Conservation (phyloP, 108 stramenopile genomes). For the Skeletonema potamos region DNA sequence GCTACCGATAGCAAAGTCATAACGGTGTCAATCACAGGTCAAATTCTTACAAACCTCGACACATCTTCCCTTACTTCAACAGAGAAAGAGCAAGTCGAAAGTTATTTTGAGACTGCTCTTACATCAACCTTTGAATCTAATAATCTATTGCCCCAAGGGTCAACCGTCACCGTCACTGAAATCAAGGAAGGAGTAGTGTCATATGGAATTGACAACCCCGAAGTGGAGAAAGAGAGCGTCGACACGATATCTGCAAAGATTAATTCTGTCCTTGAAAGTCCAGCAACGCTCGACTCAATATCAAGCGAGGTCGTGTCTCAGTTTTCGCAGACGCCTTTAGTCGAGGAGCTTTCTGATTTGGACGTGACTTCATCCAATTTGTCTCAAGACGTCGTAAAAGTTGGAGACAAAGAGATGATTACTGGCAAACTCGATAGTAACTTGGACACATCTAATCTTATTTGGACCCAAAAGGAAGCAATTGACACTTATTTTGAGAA, state of each 20-base stretch:
- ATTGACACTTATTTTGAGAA: slow-evolving; percentile 11
- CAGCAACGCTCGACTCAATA: not conserved
- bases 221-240: not conserved
- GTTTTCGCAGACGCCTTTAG: not conserved
- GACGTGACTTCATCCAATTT: not conserved
- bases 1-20: not conserved
- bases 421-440: slow-evolving; percentile 11
- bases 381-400: not conserved
- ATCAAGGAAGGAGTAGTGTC: not conserved
- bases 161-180: not conserved
- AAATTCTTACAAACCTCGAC: not conserved
- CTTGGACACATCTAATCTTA: slow-evolving; percentile 19
- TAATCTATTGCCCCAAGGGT: not conserved
- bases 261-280: not conserved
- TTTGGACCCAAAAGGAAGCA: slow-evolving; percentile 9
- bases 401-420: slow-evolving; percentile 6
- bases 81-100: not conserved
- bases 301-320: not conserved
- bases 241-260: not conserved
- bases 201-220: not conserved
- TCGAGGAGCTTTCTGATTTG: not conserved
- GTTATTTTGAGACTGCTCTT: not conserved
- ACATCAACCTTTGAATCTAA: not conserved
- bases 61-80: not conserved
- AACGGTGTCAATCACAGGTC: not conserved